Evolutionary conservation across 2,329 filamentous ascomycete species (phyloP), one percentile per base, ranked within the genome.

Genomic region (Curvularia eragrostidis): DNA sequence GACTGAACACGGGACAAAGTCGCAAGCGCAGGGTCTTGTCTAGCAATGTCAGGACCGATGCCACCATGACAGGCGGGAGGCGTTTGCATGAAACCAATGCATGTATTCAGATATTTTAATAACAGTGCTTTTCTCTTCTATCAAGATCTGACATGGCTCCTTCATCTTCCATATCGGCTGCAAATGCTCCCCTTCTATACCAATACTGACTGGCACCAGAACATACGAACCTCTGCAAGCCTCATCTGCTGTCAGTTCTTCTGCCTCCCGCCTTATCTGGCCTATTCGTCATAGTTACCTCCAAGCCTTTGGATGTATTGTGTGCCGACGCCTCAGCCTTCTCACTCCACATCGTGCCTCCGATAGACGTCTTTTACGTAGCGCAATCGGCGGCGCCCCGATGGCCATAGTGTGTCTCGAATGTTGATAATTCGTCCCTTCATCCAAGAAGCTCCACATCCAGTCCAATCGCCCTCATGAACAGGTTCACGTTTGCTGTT

Each of bases 391-490:
- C 13, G 36, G 34, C 30, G 50, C 52, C 41, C 46, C 41, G n/a
- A 54, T 30, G 26, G 43, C 51, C 23, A 46, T 48, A 32, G 39
- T 38, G 36, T 58, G 52, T 38, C 28, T 49, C 51, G 44, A 59
- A 43, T 28, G 21, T 36, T 39, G 42, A 19, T 42, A 12, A 5
- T 53, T 15, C 5, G 19, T n/a, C 10, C n/a, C 32, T 59, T 82
- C 79, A 88, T 66, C 84, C 85, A 63, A 89, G 81, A 68, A 89
- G 77, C 65, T 97, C 95, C 49, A 99, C 95, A 80, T 99, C 95
- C 74, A 99, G 84, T n/a, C 95, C 95, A 78, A 99, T 97, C 54
- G 94, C 95, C 72, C 93, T 90, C 93, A 99, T 97, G 78, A 99
- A 99, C 54, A 99, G 81, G 75, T 99, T 99, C 66, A 99, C 95